A percentile compares a stretch with the other conserved stretches of the same genome.
These are phyloP conservation scores for Debaryomycetaceae sp. DNA, from an alignment of 1,139 yeast species.

Conservation along the genomic window DNA sequence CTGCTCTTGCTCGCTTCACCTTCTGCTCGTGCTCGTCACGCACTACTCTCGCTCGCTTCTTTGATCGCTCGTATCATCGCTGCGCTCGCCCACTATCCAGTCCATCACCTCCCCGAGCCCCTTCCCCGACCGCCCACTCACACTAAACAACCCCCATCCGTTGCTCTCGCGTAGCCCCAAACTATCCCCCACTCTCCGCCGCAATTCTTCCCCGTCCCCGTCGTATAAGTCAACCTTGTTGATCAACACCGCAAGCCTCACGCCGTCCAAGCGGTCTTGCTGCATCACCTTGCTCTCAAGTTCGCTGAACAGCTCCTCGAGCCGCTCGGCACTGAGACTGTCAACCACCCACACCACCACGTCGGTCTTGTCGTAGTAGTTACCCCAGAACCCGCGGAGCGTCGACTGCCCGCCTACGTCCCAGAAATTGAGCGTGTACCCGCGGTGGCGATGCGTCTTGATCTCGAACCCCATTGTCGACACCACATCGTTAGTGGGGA, in stretches of 20 bases:
- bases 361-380: conserved; percentile 84
- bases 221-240: conserved; percentile 50
- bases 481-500: conserved; percentile 31
- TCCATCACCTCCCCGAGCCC: conserved; percentile 44
- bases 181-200: background rate
- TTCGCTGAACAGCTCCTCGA: conserved; percentile 63
- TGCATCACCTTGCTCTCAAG: conserved; percentile 51
- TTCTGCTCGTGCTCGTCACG: too few species aligned
- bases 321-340: conserved; percentile 54
- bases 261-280: conserved; percentile 69
- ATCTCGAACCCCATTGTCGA: conserved; percentile 56
- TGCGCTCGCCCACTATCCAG: conserved; percentile 31
- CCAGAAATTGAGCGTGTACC: conserved; percentile 52
- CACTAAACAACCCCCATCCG: conserved; percentile 26
- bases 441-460: conserved; percentile 32
- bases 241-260: conserved; percentile 50
- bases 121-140: conserved; percentile 57
- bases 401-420: conserved; percentile 88
- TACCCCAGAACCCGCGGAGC: conserved; percentile 82
- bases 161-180: conserved; percentile 16
- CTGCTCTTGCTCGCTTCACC: too few species aligned
- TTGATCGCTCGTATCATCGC: too few species aligned
- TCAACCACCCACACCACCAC: conserved; percentile 92
- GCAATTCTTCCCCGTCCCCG: background rate
- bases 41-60: too few species aligned